Percentiles rank a stretch among this genome's conserved stretches.
Evolutionary conservation across 345 rosid species (phyloP).

Genomic region (Gossypioides kirkii): DNA sequence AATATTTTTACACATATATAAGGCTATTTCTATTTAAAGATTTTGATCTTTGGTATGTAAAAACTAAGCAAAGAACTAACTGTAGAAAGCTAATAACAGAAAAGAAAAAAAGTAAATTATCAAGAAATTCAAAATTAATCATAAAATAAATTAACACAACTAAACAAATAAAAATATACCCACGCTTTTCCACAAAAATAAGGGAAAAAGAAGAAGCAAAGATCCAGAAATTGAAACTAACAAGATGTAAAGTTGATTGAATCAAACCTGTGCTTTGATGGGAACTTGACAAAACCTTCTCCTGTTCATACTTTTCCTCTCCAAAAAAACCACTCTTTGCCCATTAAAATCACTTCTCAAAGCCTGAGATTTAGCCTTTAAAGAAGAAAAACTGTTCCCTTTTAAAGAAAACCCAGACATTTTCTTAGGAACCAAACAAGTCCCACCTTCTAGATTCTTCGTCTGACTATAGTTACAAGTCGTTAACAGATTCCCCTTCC

Average conservation of each 20-base stretch:
- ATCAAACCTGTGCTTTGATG: slow-evolving; percentile 54
- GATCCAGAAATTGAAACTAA: not conserved
- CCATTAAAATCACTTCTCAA: slow-evolving; percentile 44
- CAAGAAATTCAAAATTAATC: not conserved
- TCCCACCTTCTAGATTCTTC: slow-evolving; percentile 20
- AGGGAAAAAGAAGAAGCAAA: not conserved
- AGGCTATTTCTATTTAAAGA: not conserved
- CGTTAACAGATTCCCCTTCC: slow-evolving; percentile 37
- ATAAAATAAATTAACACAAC: not conserved
- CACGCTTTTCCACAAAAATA: not conserved
- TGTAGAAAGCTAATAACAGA: not conserved
- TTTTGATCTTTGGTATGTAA: not conserved
- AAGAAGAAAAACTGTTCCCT: slow-evolving; percentile 26
- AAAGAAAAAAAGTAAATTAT: not conserved
- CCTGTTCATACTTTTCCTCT: slow-evolving; percentile 23
- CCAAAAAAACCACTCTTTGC: slow-evolving; percentile 30
- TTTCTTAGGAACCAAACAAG: slow-evolving; percentile 23
- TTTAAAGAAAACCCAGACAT: slow-evolving; percentile 18
- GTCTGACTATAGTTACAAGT: slow-evolving; percentile 22
- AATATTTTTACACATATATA: not conserved
- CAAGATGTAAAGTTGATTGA: not conserved
- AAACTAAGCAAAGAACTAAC: not conserved
- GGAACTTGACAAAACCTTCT: slow-evolving; percentile 26
- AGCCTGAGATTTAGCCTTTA: slow-evolving; percentile 33
- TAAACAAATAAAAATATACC: not conserved